Base-by-base conservation (phyloP, 2,329 filamentous ascomycete species). In the Curvularia sp. region DNA sequence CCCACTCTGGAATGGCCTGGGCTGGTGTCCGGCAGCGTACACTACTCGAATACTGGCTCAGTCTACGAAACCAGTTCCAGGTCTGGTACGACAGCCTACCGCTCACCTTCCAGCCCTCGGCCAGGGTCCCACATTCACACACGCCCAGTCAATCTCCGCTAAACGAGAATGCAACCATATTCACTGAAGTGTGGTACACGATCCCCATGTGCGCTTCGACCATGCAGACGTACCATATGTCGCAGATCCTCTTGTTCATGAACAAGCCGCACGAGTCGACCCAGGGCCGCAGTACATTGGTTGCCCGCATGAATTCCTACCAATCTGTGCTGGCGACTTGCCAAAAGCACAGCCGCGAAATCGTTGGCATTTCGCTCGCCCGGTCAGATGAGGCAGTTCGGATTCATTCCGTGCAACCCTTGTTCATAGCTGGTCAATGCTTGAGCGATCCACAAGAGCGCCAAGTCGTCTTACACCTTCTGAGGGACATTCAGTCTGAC, bases 171-270 rank as follows among this genome's bases (percentile, higher is more conserved):
- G 78, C 79, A 58, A 47, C 70, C 71, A 45, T 78, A 78, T 55
- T 84, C 82, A 71, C 80, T 74, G 84, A 88, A 67, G 81, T 87
- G 12, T 89, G 87, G 86, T 88, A 87, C 71, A 82, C 82, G 51
- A 79, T 86, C 0, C 81, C 86, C 0, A 84, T 89, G 80, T 89
- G 86, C 73, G 86, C 84, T 0, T 86, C 86, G 2, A 86, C 86
- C 1, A 89, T 89, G 82, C 86, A 88, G 66, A 82, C 82, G 58
- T 89, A 87, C 63, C 84, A 89, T 66, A 88, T 89, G 78, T 85
- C 85, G 1, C 82, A 84, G 42, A 86, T 89, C 10, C 80, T 88
- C 4, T 71, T 89, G 0, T 79, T 87, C 12, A 81, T 87, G 61
- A 88, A 89, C 65, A 83, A 84, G 57, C 85, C 84, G 0, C 80